Evolutionary conservation across 495 filamentous ascomycete species (phyloP).

Genomic region (Neurospora sp.): DNA sequence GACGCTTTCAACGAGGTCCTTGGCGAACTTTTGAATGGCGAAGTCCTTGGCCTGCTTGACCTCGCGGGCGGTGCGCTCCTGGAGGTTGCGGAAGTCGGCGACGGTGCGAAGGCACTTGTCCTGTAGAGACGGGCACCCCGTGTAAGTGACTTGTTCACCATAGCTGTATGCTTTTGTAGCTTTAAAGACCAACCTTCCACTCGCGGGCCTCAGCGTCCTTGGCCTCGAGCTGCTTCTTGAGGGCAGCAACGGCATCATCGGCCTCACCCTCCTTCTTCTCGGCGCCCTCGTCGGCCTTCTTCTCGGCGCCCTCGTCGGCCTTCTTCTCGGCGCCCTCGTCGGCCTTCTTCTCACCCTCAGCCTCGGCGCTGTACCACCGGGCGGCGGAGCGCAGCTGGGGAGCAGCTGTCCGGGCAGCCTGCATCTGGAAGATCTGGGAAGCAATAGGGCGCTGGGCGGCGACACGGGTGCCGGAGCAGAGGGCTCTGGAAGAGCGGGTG

Average conservation of each 20-base stretch:
- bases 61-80: slow-evolving; percentile 88
- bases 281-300: slow-evolving; percentile 16
- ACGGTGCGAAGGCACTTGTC: slow-evolving; percentile 88
- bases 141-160: not conserved
- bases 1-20: slow-evolving; percentile 84
- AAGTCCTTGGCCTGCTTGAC: slow-evolving; percentile 79
- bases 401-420: slow-evolving; percentile 16
- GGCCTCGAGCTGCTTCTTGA: slow-evolving; percentile 63
- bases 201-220: slow-evolving; percentile 78
- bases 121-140: slow-evolving; percentile 33
- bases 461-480: slow-evolving; percentile 18
- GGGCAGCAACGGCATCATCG: slow-evolving; percentile 24
- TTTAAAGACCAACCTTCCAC: slow-evolving; percentile 57
- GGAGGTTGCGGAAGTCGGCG: slow-evolving; percentile 94
- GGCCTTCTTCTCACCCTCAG: slow-evolving; percentile 23
- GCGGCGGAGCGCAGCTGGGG: slow-evolving; percentile 12
- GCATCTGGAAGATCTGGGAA: slow-evolving; percentile 21
- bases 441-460: slow-evolving; percentile 18
- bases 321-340: slow-evolving; percentile 15
- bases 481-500: slow-evolving; percentile 27
- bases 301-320: too few relatives aligned
- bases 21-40: slow-evolving; percentile 88
- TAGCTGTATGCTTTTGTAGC: not conserved
- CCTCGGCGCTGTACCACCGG: slow-evolving; percentile 40
- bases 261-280: slow-evolving; percentile 18